phyloP scores from a whole-genome alignment of 2,329 filamentous ascomycete species.

The Gnomoniopsis sp. region DNA sequence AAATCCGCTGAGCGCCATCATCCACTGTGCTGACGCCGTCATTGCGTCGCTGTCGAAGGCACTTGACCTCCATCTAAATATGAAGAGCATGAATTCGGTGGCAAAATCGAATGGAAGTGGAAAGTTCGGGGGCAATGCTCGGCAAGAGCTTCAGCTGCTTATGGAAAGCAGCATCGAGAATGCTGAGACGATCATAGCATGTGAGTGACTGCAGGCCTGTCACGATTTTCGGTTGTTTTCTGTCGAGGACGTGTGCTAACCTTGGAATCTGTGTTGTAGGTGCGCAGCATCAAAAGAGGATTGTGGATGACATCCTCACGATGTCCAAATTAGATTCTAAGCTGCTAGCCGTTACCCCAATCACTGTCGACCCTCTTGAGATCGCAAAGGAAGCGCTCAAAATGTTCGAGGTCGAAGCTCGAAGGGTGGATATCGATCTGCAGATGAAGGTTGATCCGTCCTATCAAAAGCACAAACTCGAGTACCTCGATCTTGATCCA shows the following conservation, averaged over 20 bases:
- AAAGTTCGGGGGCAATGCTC: conserved; percentile 20
- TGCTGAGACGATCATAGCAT: conserved; percentile 73
- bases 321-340: conserved; percentile 75
- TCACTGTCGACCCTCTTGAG: conserved; percentile 64
- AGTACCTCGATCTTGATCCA: conserved; percentile 69
- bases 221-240: not conserved
- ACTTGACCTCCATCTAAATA: conserved; percentile 32
- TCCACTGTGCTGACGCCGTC: conserved; percentile 73
- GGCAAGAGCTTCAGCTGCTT: conserved; percentile 31
- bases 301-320: conserved; percentile 71
- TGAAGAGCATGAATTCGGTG: conserved; percentile 3
- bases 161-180: conserved; percentile 65
- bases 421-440: conserved; percentile 65
- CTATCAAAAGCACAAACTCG: conserved; percentile 53
- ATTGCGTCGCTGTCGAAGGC: conserved; percentile 45
- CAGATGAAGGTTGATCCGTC: conserved; percentile 61
- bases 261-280: not conserved
- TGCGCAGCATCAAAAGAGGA: conserved; percentile 75
- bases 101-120: not conserved
- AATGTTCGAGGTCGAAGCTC: conserved; percentile 75
- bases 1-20: conserved; percentile 69
- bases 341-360: conserved; percentile 68
- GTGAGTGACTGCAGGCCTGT: conserved; percentile 27
- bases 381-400: conserved; percentile 67
- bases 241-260: not conserved